Percentiles rank a stretch among this genome's conserved stretches.
phyloP scores from a whole-genome alignment of 2,329 filamentous ascomycete genomes.

The Emergomyces pasteurianus region DNA sequence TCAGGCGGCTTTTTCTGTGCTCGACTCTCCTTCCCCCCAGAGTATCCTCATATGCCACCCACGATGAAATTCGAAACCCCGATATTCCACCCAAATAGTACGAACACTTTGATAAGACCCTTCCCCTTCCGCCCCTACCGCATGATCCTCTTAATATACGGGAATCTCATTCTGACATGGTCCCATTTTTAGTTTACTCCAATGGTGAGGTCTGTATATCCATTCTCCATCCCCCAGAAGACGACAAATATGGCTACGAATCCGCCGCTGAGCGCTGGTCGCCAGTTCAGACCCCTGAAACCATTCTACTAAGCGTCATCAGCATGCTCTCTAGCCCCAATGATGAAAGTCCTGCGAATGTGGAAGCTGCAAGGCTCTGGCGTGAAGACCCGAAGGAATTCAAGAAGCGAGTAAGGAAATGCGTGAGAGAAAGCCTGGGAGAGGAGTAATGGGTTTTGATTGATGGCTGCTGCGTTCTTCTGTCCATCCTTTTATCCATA shows the following conservation, averaged over 20 bases:
- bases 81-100: conserved; percentile 86
- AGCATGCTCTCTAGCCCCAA: conserved; percentile 88
- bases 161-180: background rate
- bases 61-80: conserved; percentile 76
- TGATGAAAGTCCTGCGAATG: conserved; percentile 88
- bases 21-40: conserved; percentile 65
- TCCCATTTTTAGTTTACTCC: conserved; percentile 52
- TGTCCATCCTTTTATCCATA: too few species aligned
- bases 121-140: conserved; percentile 1
- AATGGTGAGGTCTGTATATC: conserved; percentile 89
- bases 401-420: conserved; percentile 61
- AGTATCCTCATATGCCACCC: conserved; percentile 80
- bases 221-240: conserved; percentile 88
- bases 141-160: background rate
- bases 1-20: conserved; percentile 87
- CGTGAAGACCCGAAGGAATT: conserved; percentile 72
- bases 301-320: conserved; percentile 83
- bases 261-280: conserved; percentile 81
- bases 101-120: conserved; percentile 9
- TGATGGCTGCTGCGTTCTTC: background rate
- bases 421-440: conserved; percentile 70
- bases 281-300: conserved; percentile 89
- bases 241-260: conserved; percentile 92
- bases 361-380: conserved; percentile 82
- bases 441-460: conserved; percentile 41